phyloP scores from a whole-genome alignment of 192 early-diverging fungal genomes.

The Coemansia sp. region DNA sequence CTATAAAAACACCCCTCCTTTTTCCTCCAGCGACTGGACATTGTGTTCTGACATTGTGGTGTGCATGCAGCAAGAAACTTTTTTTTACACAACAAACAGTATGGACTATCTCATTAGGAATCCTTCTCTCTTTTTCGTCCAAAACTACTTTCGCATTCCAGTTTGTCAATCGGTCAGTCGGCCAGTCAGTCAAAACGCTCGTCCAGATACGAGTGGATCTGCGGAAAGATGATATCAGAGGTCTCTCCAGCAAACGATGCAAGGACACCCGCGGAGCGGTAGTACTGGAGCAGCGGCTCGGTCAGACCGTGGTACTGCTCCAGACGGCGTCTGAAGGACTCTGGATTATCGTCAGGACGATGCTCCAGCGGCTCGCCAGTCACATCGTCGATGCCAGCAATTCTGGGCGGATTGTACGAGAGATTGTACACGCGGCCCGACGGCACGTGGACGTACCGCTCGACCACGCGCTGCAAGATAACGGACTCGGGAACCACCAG shows the following conservation, averaged over 20 bases:
- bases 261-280: constrained; percentile 63
- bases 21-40: too few species aligned
- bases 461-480: constrained; percentile 87
- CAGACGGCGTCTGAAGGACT: constrained; percentile 78
- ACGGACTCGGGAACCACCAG: constrained; percentile 88
- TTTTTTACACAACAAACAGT: too few species aligned
- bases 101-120: too few species aligned
- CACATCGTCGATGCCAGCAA: constrained; percentile 78
- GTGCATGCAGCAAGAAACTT: too few species aligned
- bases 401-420: constrained; percentile 88
- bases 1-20: too few species aligned
- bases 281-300: constrained; percentile 85
- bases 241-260: constrained; percentile 73
- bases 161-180: not conserved
- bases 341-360: constrained; percentile 85
- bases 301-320: constrained; percentile 77
- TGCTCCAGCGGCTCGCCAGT: constrained; percentile 92
- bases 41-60: too few species aligned
- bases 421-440: constrained; percentile 93
- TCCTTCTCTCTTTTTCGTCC: too few species aligned
- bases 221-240: constrained; percentile 91
- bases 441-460: constrained; percentile 91
- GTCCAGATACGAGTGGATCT: constrained; percentile 59
- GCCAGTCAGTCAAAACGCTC: constrained; percentile 32
- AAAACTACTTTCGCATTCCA: too few species aligned